A percentile compares a stretch with the other conserved stretches of the same genome.
Evolutionary conservation across 257 asterid genomes (phyloP).

Genomic region (Plantago ovata): DNA sequence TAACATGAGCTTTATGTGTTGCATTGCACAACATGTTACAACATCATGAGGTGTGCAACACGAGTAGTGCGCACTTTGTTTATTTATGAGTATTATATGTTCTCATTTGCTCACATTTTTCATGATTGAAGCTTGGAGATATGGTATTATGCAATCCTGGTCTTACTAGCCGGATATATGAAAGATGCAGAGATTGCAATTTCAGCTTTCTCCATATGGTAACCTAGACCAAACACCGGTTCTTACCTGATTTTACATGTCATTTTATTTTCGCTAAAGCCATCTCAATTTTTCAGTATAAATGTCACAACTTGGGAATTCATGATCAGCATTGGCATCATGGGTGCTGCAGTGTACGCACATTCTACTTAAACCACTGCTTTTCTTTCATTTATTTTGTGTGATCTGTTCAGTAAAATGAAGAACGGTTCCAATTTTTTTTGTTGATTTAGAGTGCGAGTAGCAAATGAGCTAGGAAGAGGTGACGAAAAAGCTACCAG

Average conservation of each 20-base stretch:
- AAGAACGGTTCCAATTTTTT: too few relatives aligned
- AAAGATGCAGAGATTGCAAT: conserved; percentile 59
- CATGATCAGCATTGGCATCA: background rate
- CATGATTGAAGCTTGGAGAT: conserved; percentile 56
- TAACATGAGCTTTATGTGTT: too few relatives aligned
- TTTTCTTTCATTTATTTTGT: too few relatives aligned
- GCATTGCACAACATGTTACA: background rate
- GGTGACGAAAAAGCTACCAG: conserved; percentile 10
- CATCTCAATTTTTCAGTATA: conserved; percentile 3
- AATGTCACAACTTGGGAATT: background rate
- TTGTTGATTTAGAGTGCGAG: conserved; percentile 5
- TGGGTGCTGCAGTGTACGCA: conserved; percentile 8
- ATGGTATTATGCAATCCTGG: conserved; percentile 64
- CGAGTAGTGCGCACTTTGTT: too few relatives aligned
- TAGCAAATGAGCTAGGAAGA: conserved; percentile 8
- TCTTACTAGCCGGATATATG: conserved; percentile 66
- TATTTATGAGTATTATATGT: background rate
- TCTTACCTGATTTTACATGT: too few relatives aligned
- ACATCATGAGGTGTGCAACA: too few relatives aligned
- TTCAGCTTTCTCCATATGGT: conserved; percentile 69
- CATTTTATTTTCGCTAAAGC: too few relatives aligned
- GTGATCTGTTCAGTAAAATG: too few relatives aligned
- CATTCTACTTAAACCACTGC: too few relatives aligned
- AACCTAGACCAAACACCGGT: too few relatives aligned
- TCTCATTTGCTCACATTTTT: too few relatives aligned